Evolutionary conservation across 345 rosid species (phyloP).

Genomic region (Nasturtium officinale): DNA sequence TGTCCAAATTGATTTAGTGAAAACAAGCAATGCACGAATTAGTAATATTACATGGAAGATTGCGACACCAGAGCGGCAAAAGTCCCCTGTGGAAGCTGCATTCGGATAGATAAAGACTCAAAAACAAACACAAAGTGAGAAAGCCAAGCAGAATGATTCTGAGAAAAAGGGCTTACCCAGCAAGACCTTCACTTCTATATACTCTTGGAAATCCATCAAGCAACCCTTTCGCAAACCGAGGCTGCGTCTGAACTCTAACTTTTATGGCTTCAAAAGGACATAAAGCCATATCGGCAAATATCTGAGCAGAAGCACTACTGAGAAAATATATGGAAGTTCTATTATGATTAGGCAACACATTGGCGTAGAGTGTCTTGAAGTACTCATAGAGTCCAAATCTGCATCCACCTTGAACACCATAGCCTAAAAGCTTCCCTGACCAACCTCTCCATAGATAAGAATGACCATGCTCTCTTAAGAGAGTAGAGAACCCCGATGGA

Average conservation of each 20-base stretch:
- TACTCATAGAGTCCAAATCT: slow-evolving; percentile 62
- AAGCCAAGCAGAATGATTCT: slow-evolving; percentile 11
- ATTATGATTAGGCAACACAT: slow-evolving; percentile 46
- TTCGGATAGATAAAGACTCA: slow-evolving; percentile 23
- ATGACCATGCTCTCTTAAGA: slow-evolving; percentile 58
- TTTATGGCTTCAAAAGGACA: slow-evolving; percentile 73
- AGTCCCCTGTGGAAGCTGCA: slow-evolving; percentile 48
- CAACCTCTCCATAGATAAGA: slow-evolving; percentile 67
- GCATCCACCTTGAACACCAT: slow-evolving; percentile 70
- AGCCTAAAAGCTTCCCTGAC: slow-evolving; percentile 63
- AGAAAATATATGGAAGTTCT: slow-evolving; percentile 58
- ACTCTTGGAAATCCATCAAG: slow-evolving; percentile 61
- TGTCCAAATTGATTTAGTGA: background rate
- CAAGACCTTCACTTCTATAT: slow-evolving; percentile 57
- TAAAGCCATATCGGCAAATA: slow-evolving; percentile 58
- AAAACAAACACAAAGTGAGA: background rate
- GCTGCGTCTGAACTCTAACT: slow-evolving; percentile 63
- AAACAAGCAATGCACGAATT: background rate
- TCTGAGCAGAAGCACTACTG: slow-evolving; percentile 71
- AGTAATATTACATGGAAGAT: slow-evolving; percentile 45
- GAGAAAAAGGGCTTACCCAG: slow-evolving; percentile 45
- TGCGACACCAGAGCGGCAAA: slow-evolving; percentile 49
- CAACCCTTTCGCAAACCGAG: slow-evolving; percentile 61
- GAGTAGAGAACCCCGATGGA: slow-evolving; percentile 49
- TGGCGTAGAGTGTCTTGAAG: slow-evolving; percentile 59